Conservation (phyloP, 2,329 filamentous ascomycete species). For the Trichoderma sp. region DNA sequence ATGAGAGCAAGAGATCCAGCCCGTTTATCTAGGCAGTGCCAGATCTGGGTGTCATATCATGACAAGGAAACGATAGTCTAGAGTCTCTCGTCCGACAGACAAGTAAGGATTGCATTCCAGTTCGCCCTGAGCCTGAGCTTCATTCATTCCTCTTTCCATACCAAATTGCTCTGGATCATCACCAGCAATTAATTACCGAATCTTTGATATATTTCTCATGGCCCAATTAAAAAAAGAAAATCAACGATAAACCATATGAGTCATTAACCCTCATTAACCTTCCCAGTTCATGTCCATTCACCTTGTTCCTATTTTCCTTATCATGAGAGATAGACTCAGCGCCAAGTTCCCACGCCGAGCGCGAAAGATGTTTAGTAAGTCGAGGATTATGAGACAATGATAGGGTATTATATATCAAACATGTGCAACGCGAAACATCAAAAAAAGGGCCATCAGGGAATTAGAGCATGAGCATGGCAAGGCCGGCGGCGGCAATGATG, state of each 20-base stretch:
- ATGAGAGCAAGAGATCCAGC: slow-evolving; percentile 38
- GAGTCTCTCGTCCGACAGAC: not conserved
- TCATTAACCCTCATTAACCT: slow-evolving; percentile 39
- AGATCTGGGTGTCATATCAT: slow-evolving; percentile 33
- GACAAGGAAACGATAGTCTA: slow-evolving; percentile 29
- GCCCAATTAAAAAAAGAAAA: slow-evolving; percentile 39
- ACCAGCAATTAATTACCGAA: slow-evolving; percentile 27
- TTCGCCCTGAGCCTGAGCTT: not conserved
- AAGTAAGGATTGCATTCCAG: not conserved
- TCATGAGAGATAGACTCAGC: slow-evolving; percentile 34
- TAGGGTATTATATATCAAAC: slow-evolving; percentile 47
- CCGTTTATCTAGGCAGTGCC: slow-evolving; percentile 30
- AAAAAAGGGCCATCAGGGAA: slow-evolving; percentile 26
- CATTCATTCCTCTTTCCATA: not conserved
- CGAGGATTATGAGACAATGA: slow-evolving; percentile 34
- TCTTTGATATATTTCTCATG: slow-evolving; percentile 36
- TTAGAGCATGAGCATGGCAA: slow-evolving; percentile 54
- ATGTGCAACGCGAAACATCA: slow-evolving; percentile 41
- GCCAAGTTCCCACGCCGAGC: slow-evolving; percentile 29
- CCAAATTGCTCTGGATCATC: slow-evolving; percentile 6
- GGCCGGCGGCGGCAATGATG: slow-evolving; percentile 51
- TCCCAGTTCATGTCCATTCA: slow-evolving; percentile 36
- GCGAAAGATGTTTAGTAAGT: slow-evolving; percentile 32
- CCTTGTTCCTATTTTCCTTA: slow-evolving; percentile 33
- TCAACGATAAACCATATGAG: slow-evolving; percentile 37